These are phyloP conservation scores for Megacollybia marginata DNA, from an alignment of 768 basidiomycete genomes.

Conservation along the genomic window DNA sequence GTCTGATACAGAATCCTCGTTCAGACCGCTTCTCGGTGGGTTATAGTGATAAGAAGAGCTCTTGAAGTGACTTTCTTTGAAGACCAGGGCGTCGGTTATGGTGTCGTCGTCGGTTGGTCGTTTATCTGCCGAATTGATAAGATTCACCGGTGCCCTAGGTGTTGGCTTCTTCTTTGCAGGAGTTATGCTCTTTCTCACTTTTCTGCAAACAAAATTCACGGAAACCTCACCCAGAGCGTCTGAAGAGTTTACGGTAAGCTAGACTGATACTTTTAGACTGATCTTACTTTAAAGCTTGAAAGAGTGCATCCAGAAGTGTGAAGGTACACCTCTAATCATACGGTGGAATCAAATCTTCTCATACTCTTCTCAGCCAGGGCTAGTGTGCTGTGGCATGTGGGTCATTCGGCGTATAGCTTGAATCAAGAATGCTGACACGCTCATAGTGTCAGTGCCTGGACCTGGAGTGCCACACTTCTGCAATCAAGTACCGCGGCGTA, in stretches of 20 bases:
- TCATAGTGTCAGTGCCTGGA: conserved; percentile 45
- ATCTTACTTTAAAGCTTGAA: background rate
- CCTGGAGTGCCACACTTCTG: conserved; percentile 50
- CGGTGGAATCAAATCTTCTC: background rate
- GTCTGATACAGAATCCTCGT: background rate
- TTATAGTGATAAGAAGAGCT: background rate
- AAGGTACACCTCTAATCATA: conserved; percentile 21
- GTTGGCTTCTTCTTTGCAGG: conserved; percentile 45
- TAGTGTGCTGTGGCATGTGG: conserved; percentile 43
- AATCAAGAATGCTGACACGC: background rate
- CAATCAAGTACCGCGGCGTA: conserved; percentile 47
- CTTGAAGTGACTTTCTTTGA: background rate
- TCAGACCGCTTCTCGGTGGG: background rate
- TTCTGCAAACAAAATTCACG: conserved; percentile 38
- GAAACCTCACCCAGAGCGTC: conserved; percentile 37
- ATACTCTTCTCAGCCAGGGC: conserved; percentile 28
- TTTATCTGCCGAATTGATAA: background rate
- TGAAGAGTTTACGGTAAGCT: conserved; percentile 40
- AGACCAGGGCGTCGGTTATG: conserved; percentile 42
- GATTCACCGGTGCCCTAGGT: conserved; percentile 17
- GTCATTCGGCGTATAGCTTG: conserved; percentile 5
- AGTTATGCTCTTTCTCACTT: conserved; percentile 37
- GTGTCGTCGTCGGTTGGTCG: conserved; percentile 37
- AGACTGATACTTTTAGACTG: background rate
- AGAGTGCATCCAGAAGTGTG: conserved; percentile 39